Base-by-base conservation (phyloP, 2,329 filamentous ascomycete species). In the Epichloe glyceriae region DNA sequence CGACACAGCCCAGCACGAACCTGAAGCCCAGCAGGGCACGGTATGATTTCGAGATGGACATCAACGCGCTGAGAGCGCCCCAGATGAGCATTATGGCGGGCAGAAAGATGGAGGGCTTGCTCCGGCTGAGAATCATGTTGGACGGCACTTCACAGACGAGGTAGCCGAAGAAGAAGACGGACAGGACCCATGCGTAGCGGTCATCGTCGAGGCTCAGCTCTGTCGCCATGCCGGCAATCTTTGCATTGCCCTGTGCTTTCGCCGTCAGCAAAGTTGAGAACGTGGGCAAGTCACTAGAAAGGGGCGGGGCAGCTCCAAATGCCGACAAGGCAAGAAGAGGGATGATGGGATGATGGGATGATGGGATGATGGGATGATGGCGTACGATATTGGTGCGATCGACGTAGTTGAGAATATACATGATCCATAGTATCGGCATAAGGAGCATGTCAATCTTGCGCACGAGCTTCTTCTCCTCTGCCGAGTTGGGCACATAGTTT, bases 301-400 rank as follows among this genome's bases (percentile, higher is more conserved):
- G 26, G 26, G 2, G 26, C 8, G 7, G 26, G 26, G 26, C 7
- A 10, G 26, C 26, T 30, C 8, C 26, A 10, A 30, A 30, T 30
- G 8, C 1, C 26, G 26, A 10, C 8, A 26, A 19, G 2, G 7
- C 20, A 30, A 35, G 22, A 35, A 17, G 30, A 46, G 14, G 44
- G 33, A 20, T 35, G 34, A 15, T 10, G 15, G 44, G 33, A 20
- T 35, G 33, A 20, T 35, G 14, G 45, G 33, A 20, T 35, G 34
- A 15, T 10, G 15, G 44, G 33, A 20, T 35, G 33, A 20, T 35
- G 14, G 45, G 33, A 20, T 35, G 34, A 15, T 10, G 34, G 70
- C 73, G 59, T 70, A 87, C 85, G 19, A 45, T 61, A 56, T 91
- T 46, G 82, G 74, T 76, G 33, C 75, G 64, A 61, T 82, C 79